These are phyloP conservation scores for Capillidium rhysosporum DNA, from an alignment of 371 early-diverging fungal genomes.

Conservation along the genomic window DNA sequence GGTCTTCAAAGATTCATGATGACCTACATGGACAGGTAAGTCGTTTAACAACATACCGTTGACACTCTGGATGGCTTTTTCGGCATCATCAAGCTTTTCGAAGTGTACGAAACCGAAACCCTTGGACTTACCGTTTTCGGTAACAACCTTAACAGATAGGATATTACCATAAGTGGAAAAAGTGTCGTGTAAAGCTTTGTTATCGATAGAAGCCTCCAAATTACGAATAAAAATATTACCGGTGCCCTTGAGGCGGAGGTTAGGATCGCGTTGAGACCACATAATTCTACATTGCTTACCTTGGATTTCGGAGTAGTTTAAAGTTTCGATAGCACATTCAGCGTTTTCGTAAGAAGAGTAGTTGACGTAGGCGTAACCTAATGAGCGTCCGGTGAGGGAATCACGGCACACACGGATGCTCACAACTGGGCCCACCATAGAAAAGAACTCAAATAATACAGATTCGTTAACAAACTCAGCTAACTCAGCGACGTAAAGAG, in stretches of 20 bases:
- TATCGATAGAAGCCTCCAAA: conserved; percentile 88
- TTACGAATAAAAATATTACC: conserved; percentile 99
- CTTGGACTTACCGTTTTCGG: conserved; percentile 69
- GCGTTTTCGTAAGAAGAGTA: conserved; percentile 60
- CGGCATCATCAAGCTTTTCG: conserved; percentile 87
- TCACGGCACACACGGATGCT: conserved; percentile 97
- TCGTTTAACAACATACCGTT: conserved; percentile 98
- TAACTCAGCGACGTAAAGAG: conserved; percentile 79
- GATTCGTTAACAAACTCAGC: conserved; percentile 93
- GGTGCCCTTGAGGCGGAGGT: conserved; percentile 75
- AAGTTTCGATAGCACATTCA: conserved; percentile 81
- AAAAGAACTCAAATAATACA: conserved; percentile 92
- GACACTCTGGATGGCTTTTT: conserved; percentile 90
- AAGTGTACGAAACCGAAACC: conserved; percentile 99
- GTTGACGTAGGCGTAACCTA: conserved; percentile 98
- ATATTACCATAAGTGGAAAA: conserved; percentile 98
- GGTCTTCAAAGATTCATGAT: conserved; percentile 82
- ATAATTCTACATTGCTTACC: conserved; percentile 93
- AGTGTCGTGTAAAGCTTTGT: conserved; percentile 98
- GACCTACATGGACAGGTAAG: conserved; percentile 78
- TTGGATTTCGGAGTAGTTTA: conserved; percentile 91
- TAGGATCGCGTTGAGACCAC: conserved; percentile 98
- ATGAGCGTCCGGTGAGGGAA: conserved; percentile 87
- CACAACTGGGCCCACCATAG: conserved; percentile 84
- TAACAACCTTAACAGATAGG: conserved; percentile 95